Base-by-base conservation (phyloP, 1,139 yeast genomes). In the Candida tetrigidarum region DNA sequence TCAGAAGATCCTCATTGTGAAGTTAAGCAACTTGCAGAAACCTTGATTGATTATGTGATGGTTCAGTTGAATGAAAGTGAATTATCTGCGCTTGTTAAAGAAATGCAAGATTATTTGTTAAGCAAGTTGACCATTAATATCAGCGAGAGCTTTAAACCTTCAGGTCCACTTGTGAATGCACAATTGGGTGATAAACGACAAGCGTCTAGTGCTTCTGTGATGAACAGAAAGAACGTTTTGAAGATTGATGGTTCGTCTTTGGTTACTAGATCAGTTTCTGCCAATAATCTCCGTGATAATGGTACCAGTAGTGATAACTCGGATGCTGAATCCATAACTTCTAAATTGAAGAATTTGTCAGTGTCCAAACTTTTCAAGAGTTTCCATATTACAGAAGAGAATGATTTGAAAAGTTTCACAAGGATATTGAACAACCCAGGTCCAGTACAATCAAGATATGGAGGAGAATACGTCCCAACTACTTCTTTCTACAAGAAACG, bases 1-100 rank as follows among this genome's bases (percentile, higher is more conserved):
- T 80, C 96, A 1, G 95, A 87, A 54, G 99, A 93, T 63, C 97
- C 99, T 0, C 95, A 86, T 62, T 71, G 80, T 36, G 97, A 91
- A 63, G 92, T 92, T 8, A 84, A 81, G 46, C 80, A 80, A 45
- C 73, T 81, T 50, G 95, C 97, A 0, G 86, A 84, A 47, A 81
- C 77, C 19, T 79, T 90, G 28, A 85, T 92, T 23, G 97, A 92
- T 62, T 81, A 76, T 48, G 84, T 92, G 18, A 72, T 90, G 68
- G 65, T 81, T 35, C 79, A 81, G 46, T 68, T 93, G 44, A 81
- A 81, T 52, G 82, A 81, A 42, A 82, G 88, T 57, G 87, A 86
- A 41, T 66, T 93, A 32, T 82, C 84, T 2, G 82, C 77, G 4
- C 66, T 83, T 19, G 89, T 84, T 11, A 64, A 63, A 37, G 86